phyloP scores from a whole-genome alignment of 225 moss, liverwort and hornwort genomes.

The Bryum argenteum region DNA sequence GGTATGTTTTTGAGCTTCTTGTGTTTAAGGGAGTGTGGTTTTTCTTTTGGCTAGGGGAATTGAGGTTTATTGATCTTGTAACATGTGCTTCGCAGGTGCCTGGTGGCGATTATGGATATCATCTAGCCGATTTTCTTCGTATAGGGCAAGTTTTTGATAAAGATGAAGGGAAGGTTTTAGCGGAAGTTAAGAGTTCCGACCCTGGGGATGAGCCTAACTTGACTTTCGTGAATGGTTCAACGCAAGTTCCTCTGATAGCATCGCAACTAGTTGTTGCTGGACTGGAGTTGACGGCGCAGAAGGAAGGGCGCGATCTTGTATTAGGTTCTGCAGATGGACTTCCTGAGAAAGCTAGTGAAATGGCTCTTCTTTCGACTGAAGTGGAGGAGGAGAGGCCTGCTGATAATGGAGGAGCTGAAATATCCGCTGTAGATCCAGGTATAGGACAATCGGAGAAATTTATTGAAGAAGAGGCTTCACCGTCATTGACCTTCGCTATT shows the following conservation, averaged over 20 bases:
- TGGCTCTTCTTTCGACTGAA: background rate
- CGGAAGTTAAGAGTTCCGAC: slow-evolving; percentile 41
- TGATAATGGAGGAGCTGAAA: slow-evolving; percentile 5
- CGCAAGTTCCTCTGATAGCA: slow-evolving; percentile 23
- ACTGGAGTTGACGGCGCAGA: slow-evolving; percentile 33
- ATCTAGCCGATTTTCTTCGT: slow-evolving; percentile 52
- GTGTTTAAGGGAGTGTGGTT: background rate
- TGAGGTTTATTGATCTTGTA: background rate
- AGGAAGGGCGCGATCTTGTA: slow-evolving; percentile 28
- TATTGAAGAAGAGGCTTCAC: slow-evolving; percentile 19
- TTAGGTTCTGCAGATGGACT: slow-evolving; percentile 31
- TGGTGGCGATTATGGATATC: slow-evolving; percentile 45
- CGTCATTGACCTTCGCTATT: slow-evolving; percentile 19
- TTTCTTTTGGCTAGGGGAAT: background rate
- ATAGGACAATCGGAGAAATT: slow-evolving; percentile 10
- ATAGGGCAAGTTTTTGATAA: slow-evolving; percentile 50
- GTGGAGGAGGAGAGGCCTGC: slow-evolving; percentile 5
- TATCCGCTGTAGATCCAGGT: slow-evolving; percentile 10
- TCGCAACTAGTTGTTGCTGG: slow-evolving; percentile 24
- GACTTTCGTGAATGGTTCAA: slow-evolving; percentile 7
- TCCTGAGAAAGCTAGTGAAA: slow-evolving; percentile 14
- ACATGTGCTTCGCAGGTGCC: slow-evolving; percentile 37
- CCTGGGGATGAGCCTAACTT: slow-evolving; percentile 21
- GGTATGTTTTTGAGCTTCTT: slow-evolving; percentile 23
- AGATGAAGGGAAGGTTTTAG: slow-evolving; percentile 49